Conservation (phyloP, 2,329 filamentous ascomycete genomes). For the Colletotrichum sp. region DNA sequence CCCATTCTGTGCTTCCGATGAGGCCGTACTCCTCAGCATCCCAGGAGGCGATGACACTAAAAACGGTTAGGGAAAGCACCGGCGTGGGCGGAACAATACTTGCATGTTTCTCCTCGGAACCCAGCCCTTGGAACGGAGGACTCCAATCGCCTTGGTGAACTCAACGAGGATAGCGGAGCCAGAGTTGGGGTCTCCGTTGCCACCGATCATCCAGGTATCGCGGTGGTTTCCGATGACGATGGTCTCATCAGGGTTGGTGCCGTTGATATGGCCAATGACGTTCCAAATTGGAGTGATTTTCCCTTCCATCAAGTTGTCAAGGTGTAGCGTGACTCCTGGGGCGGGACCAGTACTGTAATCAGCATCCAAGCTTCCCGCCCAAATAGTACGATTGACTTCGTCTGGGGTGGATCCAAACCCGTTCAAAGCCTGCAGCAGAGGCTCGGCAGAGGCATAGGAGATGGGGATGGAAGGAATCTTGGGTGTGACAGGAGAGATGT, state of each 20-base stretch:
- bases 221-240: conserved; percentile 82
- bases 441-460: conserved; percentile 77
- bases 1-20: conserved; percentile 84
- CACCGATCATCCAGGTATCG: conserved; percentile 85
- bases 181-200: conserved; percentile 83
- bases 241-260: conserved; percentile 76
- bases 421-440: conserved; percentile 78
- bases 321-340: conserved; percentile 65
- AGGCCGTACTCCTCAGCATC: conserved; percentile 81
- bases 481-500: conserved; percentile 67
- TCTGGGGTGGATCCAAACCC: conserved; percentile 74
- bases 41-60: conserved; percentile 75
- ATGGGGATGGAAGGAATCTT: conserved; percentile 83
- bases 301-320: conserved; percentile 70
- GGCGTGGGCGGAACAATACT: not conserved
- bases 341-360: conserved; percentile 49
- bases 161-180: conserved; percentile 81
- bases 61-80: not conserved
- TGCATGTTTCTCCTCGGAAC: conserved; percentile 71
- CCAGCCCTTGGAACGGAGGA: conserved; percentile 76
- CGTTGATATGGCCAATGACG: conserved; percentile 81
- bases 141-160: conserved; percentile 73
- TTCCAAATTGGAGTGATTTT: conserved; percentile 76
- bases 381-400: conserved; percentile 64
- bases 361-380: conserved; percentile 58